Conservation (phyloP, 1,284 basidiomycete genomes). For the Somion occarium region DNA sequence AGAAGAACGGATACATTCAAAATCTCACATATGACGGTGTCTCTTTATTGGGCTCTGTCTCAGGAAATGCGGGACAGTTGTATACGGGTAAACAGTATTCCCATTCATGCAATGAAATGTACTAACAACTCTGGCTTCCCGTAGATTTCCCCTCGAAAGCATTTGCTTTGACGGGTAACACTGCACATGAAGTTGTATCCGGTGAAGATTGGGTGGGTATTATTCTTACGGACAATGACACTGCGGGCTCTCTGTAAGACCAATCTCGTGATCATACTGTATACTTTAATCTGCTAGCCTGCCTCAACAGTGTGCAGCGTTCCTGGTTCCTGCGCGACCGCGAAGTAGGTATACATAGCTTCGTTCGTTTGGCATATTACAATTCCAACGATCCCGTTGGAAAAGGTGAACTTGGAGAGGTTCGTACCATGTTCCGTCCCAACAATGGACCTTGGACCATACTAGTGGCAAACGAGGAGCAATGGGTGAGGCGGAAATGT, state of each 20-base stretch:
- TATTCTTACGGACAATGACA: conserved; percentile 16
- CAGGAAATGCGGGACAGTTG: conserved; percentile 14
- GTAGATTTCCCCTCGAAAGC: conserved; percentile 15
- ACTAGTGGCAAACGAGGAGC: conserved; percentile 21
- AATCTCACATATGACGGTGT: conserved; percentile 13
- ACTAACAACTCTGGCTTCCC: too few relatives aligned
- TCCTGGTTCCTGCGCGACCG: conserved; percentile 25
- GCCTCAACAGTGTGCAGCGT: conserved; percentile 16
- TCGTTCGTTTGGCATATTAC: conserved; percentile 22
- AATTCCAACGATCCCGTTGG: conserved; percentile 16
- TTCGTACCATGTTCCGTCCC: conserved; percentile 26
- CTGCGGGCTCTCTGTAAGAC: conserved; percentile 13
- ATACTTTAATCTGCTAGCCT: not conserved
- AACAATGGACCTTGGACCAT: conserved; percentile 22
- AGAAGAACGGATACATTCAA: conserved; percentile 16
- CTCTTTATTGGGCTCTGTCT: conserved; percentile 12
- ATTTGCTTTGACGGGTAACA: conserved; percentile 10
- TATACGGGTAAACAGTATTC: conserved; percentile 12
- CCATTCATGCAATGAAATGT: not conserved
- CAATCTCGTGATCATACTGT: not conserved
- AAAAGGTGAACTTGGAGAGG: conserved; percentile 16
- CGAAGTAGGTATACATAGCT: conserved; percentile 24
- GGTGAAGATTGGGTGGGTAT: conserved; percentile 14
- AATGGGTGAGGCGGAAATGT: conserved; percentile 19
- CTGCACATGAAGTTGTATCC: conserved; percentile 9